A percentile compares a stretch with the other conserved stretches of the same genome.
Evolutionary conservation across 2,329 filamentous ascomycete species (phyloP).

Genomic region (Alternaria triticina): DNA sequence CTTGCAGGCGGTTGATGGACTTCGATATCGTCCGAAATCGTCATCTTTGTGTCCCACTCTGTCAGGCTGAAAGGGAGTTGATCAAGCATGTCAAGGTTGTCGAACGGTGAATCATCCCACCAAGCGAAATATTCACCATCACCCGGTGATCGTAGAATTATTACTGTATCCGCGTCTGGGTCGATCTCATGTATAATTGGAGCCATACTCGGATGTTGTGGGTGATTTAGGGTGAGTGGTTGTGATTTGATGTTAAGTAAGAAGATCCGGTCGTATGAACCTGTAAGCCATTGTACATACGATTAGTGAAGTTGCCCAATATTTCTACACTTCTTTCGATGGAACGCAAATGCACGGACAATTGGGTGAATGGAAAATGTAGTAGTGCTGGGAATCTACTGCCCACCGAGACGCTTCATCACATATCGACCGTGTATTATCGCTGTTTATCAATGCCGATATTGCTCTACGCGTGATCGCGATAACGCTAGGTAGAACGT

Average conservation of each 20-base stretch:
- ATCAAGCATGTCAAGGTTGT: background rate
- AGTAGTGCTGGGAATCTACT: background rate
- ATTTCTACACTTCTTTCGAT: background rate
- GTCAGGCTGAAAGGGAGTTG: background rate
- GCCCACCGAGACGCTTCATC: background rate
- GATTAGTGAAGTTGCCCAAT: background rate
- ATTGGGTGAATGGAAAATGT: background rate
- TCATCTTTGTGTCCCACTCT: background rate
- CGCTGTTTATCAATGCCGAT: background rate
- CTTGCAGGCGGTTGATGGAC: background rate
- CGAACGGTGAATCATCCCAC: background rate
- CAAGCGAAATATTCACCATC: background rate
- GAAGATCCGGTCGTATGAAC: background rate
- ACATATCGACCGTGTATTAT: background rate
- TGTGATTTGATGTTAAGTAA: background rate
- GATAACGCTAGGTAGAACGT: no score
- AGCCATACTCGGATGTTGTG: background rate
- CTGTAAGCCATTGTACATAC: background rate
- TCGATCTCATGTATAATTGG: background rate
- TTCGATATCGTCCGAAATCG: no score
- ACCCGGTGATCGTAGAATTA: background rate
- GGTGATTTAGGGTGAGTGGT: background rate
- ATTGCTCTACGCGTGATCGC: background rate
- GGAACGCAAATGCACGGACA: background rate
- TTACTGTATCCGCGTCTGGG: conserved; percentile 7